Conservation (phyloP, 2,329 filamentous ascomycete genomes). For the Colletotrichum spinosum region DNA sequence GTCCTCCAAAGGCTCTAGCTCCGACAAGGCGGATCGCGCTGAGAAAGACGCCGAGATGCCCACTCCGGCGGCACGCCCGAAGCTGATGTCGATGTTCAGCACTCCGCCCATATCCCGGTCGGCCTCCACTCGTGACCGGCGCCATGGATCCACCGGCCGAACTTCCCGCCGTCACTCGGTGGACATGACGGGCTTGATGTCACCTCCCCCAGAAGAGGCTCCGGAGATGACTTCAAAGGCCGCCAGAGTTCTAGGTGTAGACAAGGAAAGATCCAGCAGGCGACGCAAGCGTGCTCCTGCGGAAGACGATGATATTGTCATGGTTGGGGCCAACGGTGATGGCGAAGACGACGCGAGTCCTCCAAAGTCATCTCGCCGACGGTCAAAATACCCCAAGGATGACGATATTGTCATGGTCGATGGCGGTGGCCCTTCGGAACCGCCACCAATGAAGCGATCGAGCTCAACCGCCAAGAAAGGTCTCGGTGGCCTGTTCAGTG, state of each 20-base stretch:
- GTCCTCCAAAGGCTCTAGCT: conserved; percentile 77
- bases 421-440: conserved; percentile 45
- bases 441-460: conserved; percentile 47
- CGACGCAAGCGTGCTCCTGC: conserved; percentile 45
- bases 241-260: conserved; percentile 78
- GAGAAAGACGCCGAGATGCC: conserved; percentile 59
- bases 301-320: conserved; percentile 63
- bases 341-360: conserved; percentile 31
- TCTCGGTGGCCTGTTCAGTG: conserved; percentile 72
- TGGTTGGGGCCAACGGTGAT: conserved; percentile 48
- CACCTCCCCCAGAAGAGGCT: conserved; percentile 78
- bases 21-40: conserved; percentile 73
- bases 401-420: conserved; percentile 56
- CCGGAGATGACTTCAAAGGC: conserved; percentile 79
- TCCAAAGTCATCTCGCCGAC: conserved; percentile 47
- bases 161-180: conserved; percentile 77
- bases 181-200: conserved; percentile 74
- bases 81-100: conserved; percentile 74
- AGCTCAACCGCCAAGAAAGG: conserved; percentile 61
- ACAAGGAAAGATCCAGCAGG: conserved; percentile 51
- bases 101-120: conserved; percentile 75
- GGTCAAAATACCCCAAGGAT: conserved; percentile 48
- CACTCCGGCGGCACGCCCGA: conserved; percentile 65
- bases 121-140: conserved; percentile 75
- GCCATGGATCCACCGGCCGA: conserved; percentile 65